Percentiles rank a stretch among this genome's conserved stretches.
phyloP scores from a whole-genome alignment of 306 rosid genomes.

The Purshia tridentata region DNA sequence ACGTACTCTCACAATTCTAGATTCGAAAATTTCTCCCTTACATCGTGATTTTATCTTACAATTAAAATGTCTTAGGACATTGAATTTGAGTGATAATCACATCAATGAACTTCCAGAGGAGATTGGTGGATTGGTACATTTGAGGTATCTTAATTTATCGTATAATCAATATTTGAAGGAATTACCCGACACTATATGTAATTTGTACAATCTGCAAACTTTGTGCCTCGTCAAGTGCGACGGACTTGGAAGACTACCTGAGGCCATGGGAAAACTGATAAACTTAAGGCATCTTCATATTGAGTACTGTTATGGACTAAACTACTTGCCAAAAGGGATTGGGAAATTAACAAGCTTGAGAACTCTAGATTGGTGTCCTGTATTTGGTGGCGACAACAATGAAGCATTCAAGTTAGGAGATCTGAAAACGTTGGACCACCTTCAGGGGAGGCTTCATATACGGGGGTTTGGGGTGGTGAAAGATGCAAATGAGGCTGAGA shows the following conservation, averaged over 20 bases:
- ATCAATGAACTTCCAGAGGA: background rate
- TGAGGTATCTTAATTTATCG: constrained; percentile 18
- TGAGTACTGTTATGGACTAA: background rate
- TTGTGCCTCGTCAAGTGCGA: background rate
- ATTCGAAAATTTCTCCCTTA: background rate
- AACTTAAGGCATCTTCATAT: constrained; percentile 9
- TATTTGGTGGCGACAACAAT: background rate
- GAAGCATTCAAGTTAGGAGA: background rate
- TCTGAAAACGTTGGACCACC: background rate
- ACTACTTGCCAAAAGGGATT: constrained; percentile 19
- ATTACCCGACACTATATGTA: constrained; percentile 3
- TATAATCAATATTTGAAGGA: background rate
- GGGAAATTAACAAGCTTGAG: background rate
- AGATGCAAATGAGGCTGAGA: background rate
- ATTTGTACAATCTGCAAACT: constrained; percentile 18
- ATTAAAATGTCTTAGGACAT: background rate
- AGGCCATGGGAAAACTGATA: constrained; percentile 8
- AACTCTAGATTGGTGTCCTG: background rate
- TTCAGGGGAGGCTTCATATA: background rate
- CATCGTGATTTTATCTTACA: too few relatives aligned
- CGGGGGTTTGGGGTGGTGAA: background rate
- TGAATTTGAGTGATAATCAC: background rate
- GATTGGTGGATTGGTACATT: constrained; percentile 10
- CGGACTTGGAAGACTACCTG: background rate
- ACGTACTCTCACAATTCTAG: background rate